These are phyloP conservation scores for Craterostigma plantagineum DNA, from an alignment of 257 asterid genomes.

Conservation along the genomic window DNA sequence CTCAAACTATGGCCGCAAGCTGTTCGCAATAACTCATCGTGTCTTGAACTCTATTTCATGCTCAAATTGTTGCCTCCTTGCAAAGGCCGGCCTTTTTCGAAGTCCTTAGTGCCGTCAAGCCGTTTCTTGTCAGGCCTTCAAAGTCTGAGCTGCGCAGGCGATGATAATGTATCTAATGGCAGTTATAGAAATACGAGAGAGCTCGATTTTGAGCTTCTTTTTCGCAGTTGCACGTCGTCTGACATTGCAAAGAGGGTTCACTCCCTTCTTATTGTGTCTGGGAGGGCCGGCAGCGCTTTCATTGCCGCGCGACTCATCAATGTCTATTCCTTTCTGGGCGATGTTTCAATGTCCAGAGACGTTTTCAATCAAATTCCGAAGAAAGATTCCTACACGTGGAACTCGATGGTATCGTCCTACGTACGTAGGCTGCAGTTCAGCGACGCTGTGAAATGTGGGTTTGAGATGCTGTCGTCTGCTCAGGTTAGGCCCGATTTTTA, in stretches of 20 bases:
- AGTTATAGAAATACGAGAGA: constrained; percentile 12
- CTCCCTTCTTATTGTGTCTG: constrained; percentile 52
- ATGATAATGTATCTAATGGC: constrained; percentile 12
- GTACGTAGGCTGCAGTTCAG: constrained; percentile 30
- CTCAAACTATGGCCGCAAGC: too few species aligned
- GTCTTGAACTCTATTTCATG: too few species aligned
- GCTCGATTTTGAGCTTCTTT: constrained; percentile 35
- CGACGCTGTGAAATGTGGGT: constrained; percentile 40
- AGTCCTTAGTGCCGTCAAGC: too few species aligned
- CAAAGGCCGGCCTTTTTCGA: too few species aligned
- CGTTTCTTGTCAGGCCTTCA: background rate
- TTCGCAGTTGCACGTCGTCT: constrained; percentile 32
- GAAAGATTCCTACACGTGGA: constrained; percentile 66
- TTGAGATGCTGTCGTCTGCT: constrained; percentile 34
- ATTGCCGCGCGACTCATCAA: constrained; percentile 48
- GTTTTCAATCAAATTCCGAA: constrained; percentile 27
- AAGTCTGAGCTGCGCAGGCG: constrained; percentile 17
- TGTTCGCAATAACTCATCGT: too few species aligned
- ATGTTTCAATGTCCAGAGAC: constrained; percentile 30
- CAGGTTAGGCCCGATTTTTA: constrained; percentile 63
- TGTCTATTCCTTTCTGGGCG: constrained; percentile 45
- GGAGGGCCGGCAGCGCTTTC: constrained; percentile 29
- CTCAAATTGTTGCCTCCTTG: too few species aligned
- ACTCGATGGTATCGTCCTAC: constrained; percentile 56
- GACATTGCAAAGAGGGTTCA: constrained; percentile 34